A percentile compares a stretch with the other conserved stretches of the same genome.
These are phyloP conservation scores for Cladosporium sp. DNA, from an alignment of 2,329 filamentous ascomycete genomes.

Conservation along the genomic window DNA sequence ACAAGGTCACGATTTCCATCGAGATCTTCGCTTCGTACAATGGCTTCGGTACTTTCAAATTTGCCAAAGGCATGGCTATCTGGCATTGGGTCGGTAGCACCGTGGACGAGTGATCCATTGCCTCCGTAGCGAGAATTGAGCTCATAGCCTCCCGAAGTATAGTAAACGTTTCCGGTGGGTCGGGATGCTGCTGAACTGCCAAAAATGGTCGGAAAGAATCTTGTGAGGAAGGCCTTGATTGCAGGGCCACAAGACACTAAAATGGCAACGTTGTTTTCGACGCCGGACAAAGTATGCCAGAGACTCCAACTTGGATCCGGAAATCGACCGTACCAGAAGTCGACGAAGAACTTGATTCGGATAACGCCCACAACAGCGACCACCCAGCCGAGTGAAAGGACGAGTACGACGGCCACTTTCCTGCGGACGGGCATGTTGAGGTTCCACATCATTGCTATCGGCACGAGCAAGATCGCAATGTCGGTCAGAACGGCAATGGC, in stretches of 20 bases:
- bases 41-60: background rate
- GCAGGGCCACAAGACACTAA: slow-evolving; percentile 52
- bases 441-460: slow-evolving; percentile 41
- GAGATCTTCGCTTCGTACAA: background rate
- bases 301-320: slow-evolving; percentile 33
- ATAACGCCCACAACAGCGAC: slow-evolving; percentile 25
- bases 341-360: slow-evolving; percentile 38
- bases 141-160: background rate
- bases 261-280: slow-evolving; percentile 44
- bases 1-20: background rate
- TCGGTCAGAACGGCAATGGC: slow-evolving; percentile 34
- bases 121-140: background rate
- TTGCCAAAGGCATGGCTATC: background rate
- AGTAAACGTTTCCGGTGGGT: slow-evolving; percentile 7
- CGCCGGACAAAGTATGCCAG: slow-evolving; percentile 34
- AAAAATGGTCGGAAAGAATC: slow-evolving; percentile 30
- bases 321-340: slow-evolving; percentile 33
- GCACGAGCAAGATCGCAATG: slow-evolving; percentile 38
- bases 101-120: background rate
- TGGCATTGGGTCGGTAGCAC: background rate
- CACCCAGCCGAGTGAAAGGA: slow-evolving; percentile 31
- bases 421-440: slow-evolving; percentile 39
- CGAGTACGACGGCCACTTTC: slow-evolving; percentile 29
- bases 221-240: slow-evolving; percentile 42
- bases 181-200: background rate